Base-by-base conservation (phyloP, 2,329 filamentous ascomycete species). In the Sporothrix brunneoviolacea region DNA sequence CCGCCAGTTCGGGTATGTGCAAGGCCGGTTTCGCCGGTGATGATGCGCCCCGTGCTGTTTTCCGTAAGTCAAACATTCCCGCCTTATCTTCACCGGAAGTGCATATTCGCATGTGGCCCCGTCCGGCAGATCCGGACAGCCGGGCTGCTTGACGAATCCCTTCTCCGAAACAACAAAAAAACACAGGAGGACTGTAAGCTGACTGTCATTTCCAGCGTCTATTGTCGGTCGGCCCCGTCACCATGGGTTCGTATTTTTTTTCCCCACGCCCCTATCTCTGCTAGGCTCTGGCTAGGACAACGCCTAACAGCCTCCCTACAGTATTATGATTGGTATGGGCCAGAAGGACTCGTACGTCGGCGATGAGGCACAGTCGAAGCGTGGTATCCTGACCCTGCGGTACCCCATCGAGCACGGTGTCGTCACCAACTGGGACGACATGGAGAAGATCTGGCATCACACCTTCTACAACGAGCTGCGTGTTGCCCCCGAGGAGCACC, bases 361-460 rank as follows among this genome's bases (percentile, higher is more conserved):
- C 83, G 93, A 98, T 79, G 93, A 98, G 83, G 93, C 93, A 78
- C 93, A 98, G 82, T 98, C 93, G 72, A 98, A 98, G 91, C 91
- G 93, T 93, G 93, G 93, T 95, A 97, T 98, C 79, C 84, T 98
- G 66, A 97, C 91, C 60, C 84, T 98, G 72, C 86, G 93, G 81
- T 98, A 98, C 79, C 93, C 93, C 71, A 98, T 98, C 73, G 93
- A 98, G 84, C 93, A 98, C 85, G 93, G 93, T 93, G 93, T 98
- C 68, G 93, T 98, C 71, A 98, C 93, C 79, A 97, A 97, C 88
- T 98, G 93, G 93, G 93, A 98, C 74, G 93, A 97, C 76, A 97
- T 97, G 93, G 93, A 97, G 83, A 97, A 97, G 86, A 97, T 98
- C 67, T 98, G 93, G 93, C 93, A 98, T 77, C 93, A 98, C 88